Evolutionary conservation across 306 rosid genomes (phyloP).

Genomic region (Pyrus communis): DNA sequence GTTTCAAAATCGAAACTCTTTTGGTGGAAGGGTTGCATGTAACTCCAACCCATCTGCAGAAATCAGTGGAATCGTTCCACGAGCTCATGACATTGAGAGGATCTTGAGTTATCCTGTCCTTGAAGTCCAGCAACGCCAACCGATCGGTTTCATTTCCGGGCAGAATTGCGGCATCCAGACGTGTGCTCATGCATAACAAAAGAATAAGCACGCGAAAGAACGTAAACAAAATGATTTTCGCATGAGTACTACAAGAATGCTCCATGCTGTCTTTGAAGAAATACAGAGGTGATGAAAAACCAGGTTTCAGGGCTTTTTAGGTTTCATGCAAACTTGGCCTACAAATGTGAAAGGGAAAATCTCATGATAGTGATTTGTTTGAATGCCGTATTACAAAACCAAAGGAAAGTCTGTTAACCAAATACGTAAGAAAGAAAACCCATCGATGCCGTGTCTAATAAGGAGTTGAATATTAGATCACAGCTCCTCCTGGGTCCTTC

Average conservation of each 20-base stretch:
- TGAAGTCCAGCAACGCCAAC: constrained; percentile 30
- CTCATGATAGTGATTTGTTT: too few species aligned
- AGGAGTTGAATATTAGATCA: too few species aligned
- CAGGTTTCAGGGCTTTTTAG: too few species aligned
- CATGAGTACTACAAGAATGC: background rate
- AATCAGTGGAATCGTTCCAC: constrained; percentile 34
- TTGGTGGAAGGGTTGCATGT: constrained; percentile 23
- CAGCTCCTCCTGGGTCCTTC: too few species aligned
- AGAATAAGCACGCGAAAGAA: background rate
- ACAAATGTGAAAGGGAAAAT: too few species aligned
- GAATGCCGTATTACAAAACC: too few species aligned
- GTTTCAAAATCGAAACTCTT: constrained; percentile 15
- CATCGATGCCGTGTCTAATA: too few species aligned
- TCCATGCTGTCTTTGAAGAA: background rate
- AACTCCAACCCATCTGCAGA: constrained; percentile 38
- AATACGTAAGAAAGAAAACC: too few species aligned
- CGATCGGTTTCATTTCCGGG: constrained; percentile 24
- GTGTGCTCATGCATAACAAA: constrained; percentile 3
- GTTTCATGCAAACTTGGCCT: background rate
- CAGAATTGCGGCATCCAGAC: background rate
- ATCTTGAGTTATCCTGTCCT: constrained; percentile 16
- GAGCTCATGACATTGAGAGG: constrained; percentile 25
- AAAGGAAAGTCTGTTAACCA: too few species aligned
- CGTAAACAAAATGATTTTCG: background rate
- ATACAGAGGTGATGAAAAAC: background rate